Conservation (phyloP, 441 rosid genomes). For the Daphne laureola region DNA sequence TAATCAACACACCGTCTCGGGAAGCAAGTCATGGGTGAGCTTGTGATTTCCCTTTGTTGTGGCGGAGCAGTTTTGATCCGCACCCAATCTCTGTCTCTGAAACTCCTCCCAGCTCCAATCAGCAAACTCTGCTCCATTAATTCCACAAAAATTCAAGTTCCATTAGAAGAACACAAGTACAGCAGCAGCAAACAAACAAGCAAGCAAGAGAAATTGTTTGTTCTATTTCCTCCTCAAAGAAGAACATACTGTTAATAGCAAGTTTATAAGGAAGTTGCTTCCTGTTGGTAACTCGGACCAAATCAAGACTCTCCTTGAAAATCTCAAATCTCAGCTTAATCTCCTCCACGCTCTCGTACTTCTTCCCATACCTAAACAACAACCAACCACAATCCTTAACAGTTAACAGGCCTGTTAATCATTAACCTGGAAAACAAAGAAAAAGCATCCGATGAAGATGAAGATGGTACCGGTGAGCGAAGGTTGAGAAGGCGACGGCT, state of each 20-base stretch:
- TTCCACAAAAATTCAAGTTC: neutral
- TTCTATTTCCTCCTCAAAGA: neutral
- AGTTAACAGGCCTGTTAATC: slow-evolving; percentile 1
- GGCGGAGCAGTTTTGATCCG: slow-evolving; percentile 95
- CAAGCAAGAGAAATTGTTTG: slow-evolving; percentile 1
- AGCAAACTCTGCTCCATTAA: slow-evolving; percentile 52
- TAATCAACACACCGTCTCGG: slow-evolving; percentile 31
- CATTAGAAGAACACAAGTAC: neutral
- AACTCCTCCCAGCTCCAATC: slow-evolving; percentile 95
- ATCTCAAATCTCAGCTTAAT: slow-evolving; percentile 57
- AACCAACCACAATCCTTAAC: neutral
- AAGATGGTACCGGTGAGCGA: slow-evolving; percentile 49
- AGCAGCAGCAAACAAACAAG: slow-evolving; percentile 1
- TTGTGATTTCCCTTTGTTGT: slow-evolving; percentile 71
- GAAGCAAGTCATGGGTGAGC: slow-evolving; percentile 50
- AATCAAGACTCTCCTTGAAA: slow-evolving; percentile 63
- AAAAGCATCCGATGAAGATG: neutral
- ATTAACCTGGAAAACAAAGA: neutral
- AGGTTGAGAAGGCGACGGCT: slow-evolving; percentile 70
- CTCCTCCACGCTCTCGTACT: slow-evolving; percentile 60
- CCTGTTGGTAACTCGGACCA: slow-evolving; percentile 67
- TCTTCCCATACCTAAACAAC: slow-evolving; percentile 52
- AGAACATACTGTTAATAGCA: slow-evolving; percentile 52
- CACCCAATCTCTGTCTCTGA: slow-evolving; percentile 69
- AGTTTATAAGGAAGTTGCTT: slow-evolving; percentile 62